Evolutionary conservation across 1,139 yeast genomes (phyloP).

Genomic region (Suhomyces yuchorum): DNA sequence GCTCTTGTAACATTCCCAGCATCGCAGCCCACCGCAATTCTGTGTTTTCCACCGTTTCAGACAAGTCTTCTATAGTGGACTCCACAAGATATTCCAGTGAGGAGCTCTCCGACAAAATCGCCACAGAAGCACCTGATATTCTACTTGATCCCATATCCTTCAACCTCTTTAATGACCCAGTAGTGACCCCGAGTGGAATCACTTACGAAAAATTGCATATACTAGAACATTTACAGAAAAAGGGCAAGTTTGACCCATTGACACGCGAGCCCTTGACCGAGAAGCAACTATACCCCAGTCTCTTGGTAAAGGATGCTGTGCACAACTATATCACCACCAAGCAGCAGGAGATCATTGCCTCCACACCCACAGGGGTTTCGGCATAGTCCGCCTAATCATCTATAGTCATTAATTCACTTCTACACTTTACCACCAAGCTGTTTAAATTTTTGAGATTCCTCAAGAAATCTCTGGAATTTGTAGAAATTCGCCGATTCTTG

Average conservation of each 20-base stretch:
- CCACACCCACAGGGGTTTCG: neutral
- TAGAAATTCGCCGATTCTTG: too few species aligned
- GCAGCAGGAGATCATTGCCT: neutral
- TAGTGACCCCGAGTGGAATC: constrained; percentile 52
- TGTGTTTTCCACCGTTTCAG: constrained; percentile 5
- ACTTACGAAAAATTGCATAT: constrained; percentile 48
- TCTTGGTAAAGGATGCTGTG: constrained; percentile 45
- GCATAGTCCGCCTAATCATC: neutral
- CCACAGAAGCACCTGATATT: constrained; percentile 43
- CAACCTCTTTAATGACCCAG: constrained; percentile 49
- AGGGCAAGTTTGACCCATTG: constrained; percentile 42
- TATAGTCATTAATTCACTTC: neutral
- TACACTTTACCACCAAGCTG: too few species aligned
- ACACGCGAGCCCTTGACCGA: constrained; percentile 40
- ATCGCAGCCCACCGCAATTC: neutral
- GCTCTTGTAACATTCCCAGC: neutral
- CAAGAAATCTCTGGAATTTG: too few species aligned
- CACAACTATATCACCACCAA: constrained; percentile 22
- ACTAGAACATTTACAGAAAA: constrained; percentile 37
- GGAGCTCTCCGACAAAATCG: constrained; percentile 13
- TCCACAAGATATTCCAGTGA: neutral
- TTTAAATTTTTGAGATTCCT: too few species aligned
- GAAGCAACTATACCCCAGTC: constrained; percentile 45
- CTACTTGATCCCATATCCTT: constrained; percentile 51
- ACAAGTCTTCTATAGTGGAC: neutral